Base-by-base conservation (phyloP, 2,329 filamentous ascomycete species). In the Calonectria crousiana region DNA sequence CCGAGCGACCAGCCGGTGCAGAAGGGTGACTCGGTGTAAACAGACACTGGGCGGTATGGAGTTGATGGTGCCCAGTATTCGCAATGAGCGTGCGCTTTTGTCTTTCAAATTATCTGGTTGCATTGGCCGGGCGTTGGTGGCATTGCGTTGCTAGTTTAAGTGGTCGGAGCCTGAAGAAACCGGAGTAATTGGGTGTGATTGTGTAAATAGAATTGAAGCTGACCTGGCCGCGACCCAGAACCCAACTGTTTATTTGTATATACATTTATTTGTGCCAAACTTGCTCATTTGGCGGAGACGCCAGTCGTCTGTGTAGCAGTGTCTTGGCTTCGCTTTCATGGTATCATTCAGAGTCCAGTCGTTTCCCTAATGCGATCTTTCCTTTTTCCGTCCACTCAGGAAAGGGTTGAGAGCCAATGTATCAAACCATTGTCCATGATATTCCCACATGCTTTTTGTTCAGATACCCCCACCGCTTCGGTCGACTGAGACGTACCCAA, bases 401-500 rank as follows among this genome's bases (percentile, higher is more conserved):
- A n/a, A 9, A n/a, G 41, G 8, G 34, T 41, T 16, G 13, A 26
- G 56, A 28, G 23, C n/a, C 4, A 14, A 5, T 26, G 23, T 18
- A 23, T 13, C 34, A 14, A 20, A 28, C 8, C 23, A 8, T 28
- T 36, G 23, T 41, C 16, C n/a, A 41, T 26, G 14, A 20, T 26
- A 41, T 41, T 4, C 16, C 16, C 14, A 30, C 8, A 41, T 30
- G 36, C 6, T 68, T 4, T 52, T 58, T 4, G n/a, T 52, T 75
- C 74, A 88, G 51, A 88, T 81, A 0, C 87, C 87, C 1, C 87
- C 87, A 4, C 89, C 89, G 77, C 88, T 90, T 30, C 89, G 86
- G 69, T 90, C 88, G 71, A 90, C 88, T 71, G 84, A 87, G 70
- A 90, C 88, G 79, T 89, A 88, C 65, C 86, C 83, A 74, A 85